A percentile compares a stretch with the other conserved stretches of the same genome.
phyloP scores from a whole-genome alignment of 2,329 filamentous ascomycete species.

The Volutella citrinella region DNA sequence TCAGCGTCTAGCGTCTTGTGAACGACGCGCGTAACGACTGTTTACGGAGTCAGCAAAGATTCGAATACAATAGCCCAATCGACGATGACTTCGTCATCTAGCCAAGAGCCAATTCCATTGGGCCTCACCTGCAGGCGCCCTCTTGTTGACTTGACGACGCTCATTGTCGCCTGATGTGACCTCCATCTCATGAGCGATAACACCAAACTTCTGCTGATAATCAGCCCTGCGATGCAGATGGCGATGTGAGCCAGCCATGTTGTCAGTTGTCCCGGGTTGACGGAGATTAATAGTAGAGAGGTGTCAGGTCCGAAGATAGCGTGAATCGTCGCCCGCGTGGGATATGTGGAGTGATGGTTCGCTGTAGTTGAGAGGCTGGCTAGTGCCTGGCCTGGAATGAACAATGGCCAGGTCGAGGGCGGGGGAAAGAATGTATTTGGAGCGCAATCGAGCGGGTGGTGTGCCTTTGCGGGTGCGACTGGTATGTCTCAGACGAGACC shows the following conservation, averaged over 20 bases:
- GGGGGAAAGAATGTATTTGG: constrained; percentile 24
- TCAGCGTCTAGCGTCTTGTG: constrained; percentile 40
- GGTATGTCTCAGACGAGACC: constrained; percentile 23
- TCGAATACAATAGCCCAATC: too few relatives aligned
- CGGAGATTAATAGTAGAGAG: background rate
- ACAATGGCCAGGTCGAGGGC: constrained; percentile 19
- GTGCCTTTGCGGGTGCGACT: constrained; percentile 18
- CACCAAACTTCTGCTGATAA: constrained; percentile 26
- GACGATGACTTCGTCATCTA: too few relatives aligned
- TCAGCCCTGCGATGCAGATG: constrained; percentile 26
- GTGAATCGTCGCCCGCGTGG: constrained; percentile 1
- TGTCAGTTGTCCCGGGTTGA: constrained; percentile 7
- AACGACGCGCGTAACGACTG: constrained; percentile 35
- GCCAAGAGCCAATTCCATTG: too few relatives aligned
- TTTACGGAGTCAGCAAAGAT: constrained; percentile 6
- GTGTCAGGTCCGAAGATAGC: background rate
- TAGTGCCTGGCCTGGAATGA: constrained; percentile 26
- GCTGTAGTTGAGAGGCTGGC: constrained; percentile 18
- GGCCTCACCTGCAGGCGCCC: constrained; percentile 14
- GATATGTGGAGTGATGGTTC: constrained; percentile 16
- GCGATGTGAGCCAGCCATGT: constrained; percentile 29
- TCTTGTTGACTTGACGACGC: constrained; percentile 11
- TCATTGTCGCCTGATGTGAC: constrained; percentile 10
- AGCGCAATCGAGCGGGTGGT: constrained; percentile 19
- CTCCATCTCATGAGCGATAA: constrained; percentile 19